Conservation (phyloP, 2,329 filamentous ascomycete genomes). For the Chrysoporthe deuterocubensis region DNA sequence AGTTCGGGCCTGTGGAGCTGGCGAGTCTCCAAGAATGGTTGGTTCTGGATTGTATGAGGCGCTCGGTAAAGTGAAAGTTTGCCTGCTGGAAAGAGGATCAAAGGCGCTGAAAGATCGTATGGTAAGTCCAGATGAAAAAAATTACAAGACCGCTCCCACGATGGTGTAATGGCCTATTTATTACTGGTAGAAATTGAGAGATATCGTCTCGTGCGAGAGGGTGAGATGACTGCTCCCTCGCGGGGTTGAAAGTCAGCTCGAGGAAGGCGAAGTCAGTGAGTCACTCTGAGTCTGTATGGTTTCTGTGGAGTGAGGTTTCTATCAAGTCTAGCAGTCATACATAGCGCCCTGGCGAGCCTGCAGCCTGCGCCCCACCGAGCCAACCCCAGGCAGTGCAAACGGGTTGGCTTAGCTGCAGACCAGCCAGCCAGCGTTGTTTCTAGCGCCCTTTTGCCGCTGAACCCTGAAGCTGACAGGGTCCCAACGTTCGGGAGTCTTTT, state of each 20-base stretch:
- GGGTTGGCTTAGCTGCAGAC: not conserved
- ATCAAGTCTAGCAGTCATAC: not conserved
- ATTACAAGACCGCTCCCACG: not conserved
- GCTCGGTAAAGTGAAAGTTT: constrained; percentile 29
- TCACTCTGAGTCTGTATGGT: constrained; percentile 20
- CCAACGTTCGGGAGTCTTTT: no score
- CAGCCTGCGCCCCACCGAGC: not conserved
- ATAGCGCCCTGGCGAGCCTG: not conserved
- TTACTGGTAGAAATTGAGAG: not conserved
- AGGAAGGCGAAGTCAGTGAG: constrained; percentile 13
- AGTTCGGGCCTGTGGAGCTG: not conserved
- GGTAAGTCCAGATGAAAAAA: not conserved
- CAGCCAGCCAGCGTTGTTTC: not conserved
- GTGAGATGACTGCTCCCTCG: not conserved
- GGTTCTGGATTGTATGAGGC: no score
- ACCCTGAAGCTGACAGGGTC: not conserved
- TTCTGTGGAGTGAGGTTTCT: not conserved
- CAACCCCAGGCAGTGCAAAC: not conserved
- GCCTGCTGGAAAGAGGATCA: not conserved
- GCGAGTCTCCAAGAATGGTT: no score
- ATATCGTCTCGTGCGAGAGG: not conserved
- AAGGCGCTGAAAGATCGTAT: not conserved
- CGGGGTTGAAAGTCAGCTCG: not conserved
- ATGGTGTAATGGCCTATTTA: not conserved
- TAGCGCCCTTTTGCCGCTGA: not conserved